Percentiles rank a stretch among this genome's conserved stretches.
Evolutionary conservation across 148 eudicot species (phyloP).

Genomic region (Chenopodium quinoa): DNA sequence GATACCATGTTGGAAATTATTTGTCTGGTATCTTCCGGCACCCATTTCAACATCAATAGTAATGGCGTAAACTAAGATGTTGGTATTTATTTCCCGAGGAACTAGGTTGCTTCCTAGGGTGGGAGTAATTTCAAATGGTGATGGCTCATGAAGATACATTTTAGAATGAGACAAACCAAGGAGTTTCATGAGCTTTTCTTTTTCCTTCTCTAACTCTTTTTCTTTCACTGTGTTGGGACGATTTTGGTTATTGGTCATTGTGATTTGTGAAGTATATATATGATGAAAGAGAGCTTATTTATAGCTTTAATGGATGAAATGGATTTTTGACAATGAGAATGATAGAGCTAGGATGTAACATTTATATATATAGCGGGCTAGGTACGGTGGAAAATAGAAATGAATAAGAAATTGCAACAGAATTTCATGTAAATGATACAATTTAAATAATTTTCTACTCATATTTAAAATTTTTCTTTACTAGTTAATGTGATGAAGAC

Average conservation of each 20-base stretch:
- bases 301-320: no score
- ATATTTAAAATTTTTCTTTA: neutral
- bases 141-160: neutral
- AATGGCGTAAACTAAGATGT: no score
- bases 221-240: no score
- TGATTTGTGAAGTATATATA: neutral
- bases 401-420: conserved; percentile 2
- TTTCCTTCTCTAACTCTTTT: neutral
- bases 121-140: neutral
- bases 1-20: no score
- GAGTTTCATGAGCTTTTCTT: neutral
- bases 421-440: conserved; percentile 1
- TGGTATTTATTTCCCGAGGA: no score
- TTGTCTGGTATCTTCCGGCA: no score
- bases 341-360: neutral
- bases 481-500: neutral
- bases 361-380: no score
- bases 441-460: no score
- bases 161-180: neutral
- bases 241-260: no score
- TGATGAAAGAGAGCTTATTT: neutral
- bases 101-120: neutral
- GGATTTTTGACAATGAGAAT: neutral
- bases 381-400: neutral
- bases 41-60: neutral